Base-by-base conservation (phyloP, 2,329 filamentous ascomycete species). In the Bipolaris gigantea region DNA sequence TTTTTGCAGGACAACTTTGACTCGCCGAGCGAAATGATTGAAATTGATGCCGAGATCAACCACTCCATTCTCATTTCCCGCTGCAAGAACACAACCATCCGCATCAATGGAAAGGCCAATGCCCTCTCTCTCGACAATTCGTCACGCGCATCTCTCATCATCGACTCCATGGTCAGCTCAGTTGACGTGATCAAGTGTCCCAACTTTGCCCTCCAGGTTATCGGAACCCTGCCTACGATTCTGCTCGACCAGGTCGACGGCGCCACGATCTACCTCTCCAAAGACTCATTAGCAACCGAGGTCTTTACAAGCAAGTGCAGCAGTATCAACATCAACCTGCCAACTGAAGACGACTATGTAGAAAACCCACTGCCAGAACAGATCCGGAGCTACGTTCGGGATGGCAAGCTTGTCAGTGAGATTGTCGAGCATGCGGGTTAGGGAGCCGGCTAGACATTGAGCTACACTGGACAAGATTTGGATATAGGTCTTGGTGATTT, bases 111-210 rank as follows among this genome's bases (percentile, higher is more conserved):
- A 76, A 99, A 99, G 77, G 92, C 90, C 53, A 99, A 99, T 73
- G 92, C 94, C n/a, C 89, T 99, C 59, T 93, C 92, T 5, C 84
- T 97, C 64, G 94, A 97, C 77, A 97, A 97, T 78, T 93, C 88
- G 51, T 85, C 82, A 42, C 88, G 90, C 45, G 81, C 95, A 16
- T 95, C 90, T 25, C 83, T 99, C 48, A 85, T 97, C 47, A 84
- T 97, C 49, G 93, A 97, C 66, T 90, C 87, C 1, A 85, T 97
- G 10, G 90, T 97, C 43, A 95, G 90, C 44, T 91, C 89, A 30
- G 85, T 99, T 52, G 94, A 99, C 70, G 89, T 96, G 21, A 94
- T 99, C 80, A 97, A 97, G 78, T 93, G 89, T 43, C 85, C 89
- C 64, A 96, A 94, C 75, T 96, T 99, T 72, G 92, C 92, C 13